A percentile compares a stretch with the other conserved stretches of the same genome.
Conservation (phyloP, 1,284 basidiomycete species). For the Tilletiaria anomala region DNA sequence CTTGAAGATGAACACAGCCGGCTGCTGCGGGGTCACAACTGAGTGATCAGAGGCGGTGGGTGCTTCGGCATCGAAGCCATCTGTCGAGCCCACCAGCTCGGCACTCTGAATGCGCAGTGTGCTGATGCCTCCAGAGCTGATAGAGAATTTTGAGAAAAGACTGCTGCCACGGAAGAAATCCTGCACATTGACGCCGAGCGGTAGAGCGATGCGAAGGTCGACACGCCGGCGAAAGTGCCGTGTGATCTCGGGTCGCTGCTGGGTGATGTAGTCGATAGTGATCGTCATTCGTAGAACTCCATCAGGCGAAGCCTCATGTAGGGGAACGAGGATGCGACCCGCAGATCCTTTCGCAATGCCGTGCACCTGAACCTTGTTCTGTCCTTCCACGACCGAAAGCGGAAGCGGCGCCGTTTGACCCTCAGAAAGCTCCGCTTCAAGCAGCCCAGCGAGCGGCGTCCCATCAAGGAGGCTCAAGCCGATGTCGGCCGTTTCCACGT, state of each 20-base stretch:
- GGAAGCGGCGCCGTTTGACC: not conserved
- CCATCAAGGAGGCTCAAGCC: slow-evolving; percentile 3
- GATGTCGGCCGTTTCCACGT: slow-evolving; percentile 11
- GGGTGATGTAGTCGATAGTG: slow-evolving; percentile 9
- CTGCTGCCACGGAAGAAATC: slow-evolving; percentile 28
- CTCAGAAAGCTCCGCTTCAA: not conserved
- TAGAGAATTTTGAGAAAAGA: slow-evolving; percentile 27
- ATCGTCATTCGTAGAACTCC: slow-evolving; percentile 7
- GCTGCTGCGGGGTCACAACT: slow-evolving; percentile 20
- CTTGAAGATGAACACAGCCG: slow-evolving; percentile 22
- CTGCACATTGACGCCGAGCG: slow-evolving; percentile 37
- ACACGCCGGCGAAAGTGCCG: slow-evolving; percentile 3
- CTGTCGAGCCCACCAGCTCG: slow-evolving; percentile 1
- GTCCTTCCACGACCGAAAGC: not conserved
- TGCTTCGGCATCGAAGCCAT: slow-evolving; percentile 4
- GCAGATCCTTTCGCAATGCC: slow-evolving; percentile 1
- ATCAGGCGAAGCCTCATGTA: slow-evolving; percentile 7
- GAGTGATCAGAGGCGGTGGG: slow-evolving; percentile 1
- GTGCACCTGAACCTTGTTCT: not conserved
- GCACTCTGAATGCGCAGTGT: slow-evolving; percentile 12
- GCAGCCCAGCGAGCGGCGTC: not conserved
- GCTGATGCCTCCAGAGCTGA: slow-evolving; percentile 13
- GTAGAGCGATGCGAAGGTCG: slow-evolving; percentile 14
- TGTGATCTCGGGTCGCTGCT: slow-evolving; percentile 4
- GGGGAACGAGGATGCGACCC: slow-evolving; percentile 8